Percentiles rank a stretch among this genome's conserved stretches.
These are phyloP conservation scores for Sphaerulina vaccinii DNA, from an alignment of 2,329 filamentous ascomycete genomes.

Conservation along the genomic window DNA sequence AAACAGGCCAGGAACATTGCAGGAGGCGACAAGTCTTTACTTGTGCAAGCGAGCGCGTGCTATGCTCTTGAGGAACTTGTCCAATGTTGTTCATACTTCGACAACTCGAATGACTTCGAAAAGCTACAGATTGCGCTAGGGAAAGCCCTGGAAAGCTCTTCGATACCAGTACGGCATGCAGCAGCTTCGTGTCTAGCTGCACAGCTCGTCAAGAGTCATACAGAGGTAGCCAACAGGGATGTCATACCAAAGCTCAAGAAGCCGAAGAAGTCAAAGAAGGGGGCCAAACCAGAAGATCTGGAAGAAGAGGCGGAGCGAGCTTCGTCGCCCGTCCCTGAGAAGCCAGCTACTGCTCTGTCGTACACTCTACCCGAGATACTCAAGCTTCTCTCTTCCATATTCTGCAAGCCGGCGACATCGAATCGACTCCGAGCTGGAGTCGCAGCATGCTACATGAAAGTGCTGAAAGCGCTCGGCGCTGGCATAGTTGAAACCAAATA, in stretches of 20 bases:
- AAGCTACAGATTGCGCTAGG: slow-evolving; percentile 77
- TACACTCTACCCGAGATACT: slow-evolving; percentile 77
- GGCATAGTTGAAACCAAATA: slow-evolving; percentile 82
- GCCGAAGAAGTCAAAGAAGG: slow-evolving; percentile 71
- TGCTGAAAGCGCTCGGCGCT: slow-evolving; percentile 76
- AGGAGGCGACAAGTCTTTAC: slow-evolving; percentile 73
- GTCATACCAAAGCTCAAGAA: slow-evolving; percentile 62
- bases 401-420: slow-evolving; percentile 72
- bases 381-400: slow-evolving; percentile 75
- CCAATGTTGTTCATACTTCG: slow-evolving; percentile 74
- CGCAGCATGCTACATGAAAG: slow-evolving; percentile 79
- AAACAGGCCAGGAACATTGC: slow-evolving; percentile 81
- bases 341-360: slow-evolving; percentile 66
- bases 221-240: slow-evolving; percentile 56
- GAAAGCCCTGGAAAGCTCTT: slow-evolving; percentile 80
- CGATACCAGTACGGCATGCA: slow-evolving; percentile 74
- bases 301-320: slow-evolving; percentile 70
- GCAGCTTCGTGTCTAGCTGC: slow-evolving; percentile 82
- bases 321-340: slow-evolving; percentile 73
- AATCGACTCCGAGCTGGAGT: slow-evolving; percentile 81
- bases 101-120: slow-evolving; percentile 87
- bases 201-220: slow-evolving; percentile 77
- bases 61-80: slow-evolving; percentile 74
- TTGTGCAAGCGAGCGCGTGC: slow-evolving; percentile 77
- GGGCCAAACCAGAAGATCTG: slow-evolving; percentile 57